Evolutionary conservation across 108 stramenopile genomes (phyloP), one percentile per base, ranked within the genome.

Genomic region (Cyclotella kingstonii): DNA sequence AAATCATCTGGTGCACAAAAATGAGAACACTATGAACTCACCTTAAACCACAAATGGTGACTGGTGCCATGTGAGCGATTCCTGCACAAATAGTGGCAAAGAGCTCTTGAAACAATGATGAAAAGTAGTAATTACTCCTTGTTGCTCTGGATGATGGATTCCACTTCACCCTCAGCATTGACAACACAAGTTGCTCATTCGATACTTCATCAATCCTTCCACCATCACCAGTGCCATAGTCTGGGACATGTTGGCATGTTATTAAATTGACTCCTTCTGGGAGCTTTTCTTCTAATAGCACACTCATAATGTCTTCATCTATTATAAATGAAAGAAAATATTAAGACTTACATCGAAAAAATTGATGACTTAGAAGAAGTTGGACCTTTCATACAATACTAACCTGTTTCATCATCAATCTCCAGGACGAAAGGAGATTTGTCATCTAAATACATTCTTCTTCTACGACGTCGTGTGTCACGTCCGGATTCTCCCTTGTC

Each of bases 321-420:
- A n/a, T n/a, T n/a, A n/a, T n/a, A n/a, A n/a, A n/a, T n/a, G n/a
- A n/a, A 53, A 33, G 30, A 34, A 5, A 34, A 9, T 3, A 34
- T 9, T 34, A 14, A 15, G 29, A 34, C 17, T 18, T 34, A 35
- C 5, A 29, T 15, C 6, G 61, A 3, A 4, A 15, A 26, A 62
- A 45, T 15, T 81, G 83, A 23, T 79, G 74, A 10, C 73, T n/a
- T n/a, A n/a, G n/a, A n/a, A n/a, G n/a, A n/a, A n/a, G n/a, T n/a
- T n/a, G n/a, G n/a, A n/a, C n/a, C n/a, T n/a, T n/a, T n/a, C n/a
- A n/a, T n/a, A n/a, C n/a, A n/a, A n/a, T n/a, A n/a, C 48, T 49
- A 90, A 63, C 92, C 94, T 0, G 94, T 91, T 68, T 95, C 94
- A 53, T 95, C 94, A 60, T 93, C 91, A 56, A 95, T 87, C 61